Percentiles rank a stretch among this genome's conserved stretches.
phyloP scores from a whole-genome alignment of 2,329 filamentous ascomycete genomes.

The Aspergillaceae sp. region DNA sequence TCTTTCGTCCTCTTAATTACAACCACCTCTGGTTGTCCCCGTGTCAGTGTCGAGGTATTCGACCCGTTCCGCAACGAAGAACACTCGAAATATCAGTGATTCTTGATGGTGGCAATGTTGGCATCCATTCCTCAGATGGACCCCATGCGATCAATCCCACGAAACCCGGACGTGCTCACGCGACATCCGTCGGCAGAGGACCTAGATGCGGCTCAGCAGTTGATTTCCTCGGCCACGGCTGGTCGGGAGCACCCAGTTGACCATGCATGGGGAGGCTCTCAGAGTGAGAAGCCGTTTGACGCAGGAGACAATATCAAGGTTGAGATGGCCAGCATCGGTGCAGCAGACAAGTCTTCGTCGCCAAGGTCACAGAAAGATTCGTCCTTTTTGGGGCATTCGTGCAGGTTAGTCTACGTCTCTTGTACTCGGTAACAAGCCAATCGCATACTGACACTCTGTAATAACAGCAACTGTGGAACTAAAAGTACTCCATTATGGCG shows the following conservation, averaged over 20 bases:
- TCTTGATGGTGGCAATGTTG: constrained; percentile 22
- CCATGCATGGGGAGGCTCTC: constrained; percentile 15
- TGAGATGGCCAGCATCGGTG: constrained; percentile 4
- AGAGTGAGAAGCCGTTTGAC: not conserved
- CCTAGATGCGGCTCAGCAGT: constrained; percentile 40
- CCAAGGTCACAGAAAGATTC: constrained; percentile 31
- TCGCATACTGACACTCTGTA: constrained; percentile 6
- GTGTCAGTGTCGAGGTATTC: not conserved
- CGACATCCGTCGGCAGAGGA: constrained; percentile 41
- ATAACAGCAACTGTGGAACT: constrained; percentile 77
- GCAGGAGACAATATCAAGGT: not conserved
- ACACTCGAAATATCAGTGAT: not conserved
- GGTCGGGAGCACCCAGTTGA: constrained; percentile 30
- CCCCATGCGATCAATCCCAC: constrained; percentile 24
- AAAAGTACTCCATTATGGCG: constrained; percentile 92
- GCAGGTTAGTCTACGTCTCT: constrained; percentile 24
- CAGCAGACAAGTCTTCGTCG: constrained; percentile 15
- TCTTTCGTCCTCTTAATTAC: not conserved
- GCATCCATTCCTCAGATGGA: constrained; percentile 32
- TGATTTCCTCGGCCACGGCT: constrained; percentile 39
- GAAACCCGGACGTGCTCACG: constrained; percentile 22
- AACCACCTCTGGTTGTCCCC: not conserved
- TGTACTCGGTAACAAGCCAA: not conserved
- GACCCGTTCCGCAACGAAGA: not conserved
- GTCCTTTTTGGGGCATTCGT: constrained; percentile 33